Conservation (phyloP, 2,329 filamentous ascomycete genomes). For the Colletotrichum tamarilloi region DNA sequence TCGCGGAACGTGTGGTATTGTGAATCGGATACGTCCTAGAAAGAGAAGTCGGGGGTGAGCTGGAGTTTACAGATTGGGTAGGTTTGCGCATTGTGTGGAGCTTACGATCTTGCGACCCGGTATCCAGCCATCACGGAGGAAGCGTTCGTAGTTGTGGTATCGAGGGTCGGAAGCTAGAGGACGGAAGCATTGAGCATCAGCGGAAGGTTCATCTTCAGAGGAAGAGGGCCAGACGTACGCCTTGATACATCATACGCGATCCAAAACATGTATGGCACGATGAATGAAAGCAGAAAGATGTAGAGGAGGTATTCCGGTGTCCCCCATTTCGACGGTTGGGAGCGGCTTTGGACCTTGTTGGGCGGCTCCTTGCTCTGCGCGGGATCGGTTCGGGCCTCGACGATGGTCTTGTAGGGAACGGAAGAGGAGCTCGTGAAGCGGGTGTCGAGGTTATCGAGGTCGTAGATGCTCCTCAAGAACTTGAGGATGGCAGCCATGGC, state of each 20-base stretch:
- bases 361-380: conserved; percentile 51
- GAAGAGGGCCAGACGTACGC: conserved; percentile 60
- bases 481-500: conserved; percentile 54
- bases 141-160: conserved; percentile 77
- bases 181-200: conserved; percentile 6
- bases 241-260: conserved; percentile 87
- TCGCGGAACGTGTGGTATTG: conserved; percentile 88
- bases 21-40: conserved; percentile 85
- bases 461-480: conserved; percentile 67
- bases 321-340: conserved; percentile 80
- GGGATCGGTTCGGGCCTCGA: conserved; percentile 58
- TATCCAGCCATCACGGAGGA: conserved; percentile 88
- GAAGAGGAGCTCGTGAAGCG: conserved; percentile 76
- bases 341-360: conserved; percentile 56
- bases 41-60: background rate
- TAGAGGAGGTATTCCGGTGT: conserved; percentile 90
- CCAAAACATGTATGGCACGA: conserved; percentile 90
- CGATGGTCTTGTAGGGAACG: conserved; percentile 70
- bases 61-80: conserved; percentile 21
- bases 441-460: conserved; percentile 71
- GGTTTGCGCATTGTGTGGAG: conserved; percentile 21
- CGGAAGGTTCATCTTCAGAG: background rate
- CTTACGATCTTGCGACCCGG: conserved; percentile 87
- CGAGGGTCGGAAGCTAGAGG: conserved; percentile 81
- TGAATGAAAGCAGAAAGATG: conserved; percentile 72